Evolutionary conservation across 768 basidiomycete species (phyloP).

Genomic region (Cubamyces sp.): DNA sequence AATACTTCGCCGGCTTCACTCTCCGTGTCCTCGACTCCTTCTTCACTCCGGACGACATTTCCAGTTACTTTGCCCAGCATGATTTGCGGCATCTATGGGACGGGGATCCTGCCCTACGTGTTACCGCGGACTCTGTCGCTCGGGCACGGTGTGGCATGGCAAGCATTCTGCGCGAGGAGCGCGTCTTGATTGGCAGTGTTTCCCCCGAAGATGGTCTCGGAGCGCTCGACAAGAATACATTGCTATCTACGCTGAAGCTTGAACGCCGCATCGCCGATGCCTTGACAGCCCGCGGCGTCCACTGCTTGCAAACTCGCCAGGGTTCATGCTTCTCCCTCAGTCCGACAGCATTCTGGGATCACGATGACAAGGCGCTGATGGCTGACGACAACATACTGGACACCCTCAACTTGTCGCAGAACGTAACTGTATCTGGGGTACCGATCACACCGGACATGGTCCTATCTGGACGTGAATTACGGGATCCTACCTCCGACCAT

Average conservation of each 20-base stretch:
- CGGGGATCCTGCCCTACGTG: slow-evolving; percentile 60
- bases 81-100: slow-evolving; percentile 79
- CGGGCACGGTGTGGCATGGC: slow-evolving; percentile 73
- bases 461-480: slow-evolving; percentile 66
- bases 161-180: slow-evolving; percentile 75
- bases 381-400: slow-evolving; percentile 61
- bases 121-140: slow-evolving; percentile 71
- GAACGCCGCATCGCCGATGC: slow-evolving; percentile 58
- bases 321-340: slow-evolving; percentile 72
- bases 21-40: slow-evolving; percentile 67
- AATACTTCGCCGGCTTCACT: slow-evolving; percentile 55
- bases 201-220: slow-evolving; percentile 40
- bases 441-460: slow-evolving; percentile 76
- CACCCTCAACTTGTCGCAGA: slow-evolving; percentile 56
- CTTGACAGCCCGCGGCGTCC: slow-evolving; percentile 43
- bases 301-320: slow-evolving; percentile 57
- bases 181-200: slow-evolving; percentile 69
- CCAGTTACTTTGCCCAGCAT: slow-evolving; percentile 56
- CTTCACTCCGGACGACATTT: slow-evolving; percentile 53
- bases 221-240: slow-evolving; percentile 61
- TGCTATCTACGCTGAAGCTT: slow-evolving; percentile 66
- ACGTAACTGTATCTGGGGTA: slow-evolving; percentile 64
- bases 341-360: slow-evolving; percentile 75
- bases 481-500: slow-evolving; percentile 51
- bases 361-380: slow-evolving; percentile 56